Base-by-base conservation (phyloP, 495 filamentous ascomycete genomes). In the Lichenothelia convexa region DNA sequence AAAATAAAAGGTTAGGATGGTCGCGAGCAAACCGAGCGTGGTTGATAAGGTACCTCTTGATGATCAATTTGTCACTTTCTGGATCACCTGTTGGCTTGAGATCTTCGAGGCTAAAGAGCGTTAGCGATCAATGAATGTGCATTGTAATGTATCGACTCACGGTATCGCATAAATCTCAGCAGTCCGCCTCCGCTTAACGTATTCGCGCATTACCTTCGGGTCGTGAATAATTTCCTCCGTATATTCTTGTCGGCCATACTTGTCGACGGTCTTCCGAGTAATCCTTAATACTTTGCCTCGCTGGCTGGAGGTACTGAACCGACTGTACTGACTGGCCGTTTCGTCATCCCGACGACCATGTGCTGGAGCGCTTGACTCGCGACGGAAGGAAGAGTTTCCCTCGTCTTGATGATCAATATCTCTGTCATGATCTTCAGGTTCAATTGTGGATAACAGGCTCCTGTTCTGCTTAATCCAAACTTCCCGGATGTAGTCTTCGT, bases 391-490 rank as follows among this genome's bases (percentile, higher is more conserved):
- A 19, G 15, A 17, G 11, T 40, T 31, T 15, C 38, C 39, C 27
- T 68, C 72, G 17, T 73, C 67, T 30, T 75, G 71, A 36, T 89
- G 80, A 35, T 78, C 72, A 18, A 64, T 63, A 13, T 77, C 71
- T 8, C 58, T 48, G 36, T 78, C 76, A 27, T 13, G 24, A 13
- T 7, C 7, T 27, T 7, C 7, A 27, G 67, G 65, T 42, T 77
- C 73, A 12, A 70, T 51, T 1, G 57, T 68, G 5, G 73, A 75
- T 0, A 73, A 73, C 6, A 99, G 57, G 39, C 76, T 87, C 17
- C 67, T 62, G 48, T 77, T 78, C 54, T 99, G 89, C 30, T 77
- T 67, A 20, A 80, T 72, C 89, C 89, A 99, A 40, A 95, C 93
- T 13, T 74, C 69, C 16, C 72, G 72, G 39, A 95, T 92, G 8